Evolutionary conservation across 768 basidiomycete genomes (phyloP), one percentile per base, ranked within the genome.

Genomic region (Auriscalpium orientale): DNA sequence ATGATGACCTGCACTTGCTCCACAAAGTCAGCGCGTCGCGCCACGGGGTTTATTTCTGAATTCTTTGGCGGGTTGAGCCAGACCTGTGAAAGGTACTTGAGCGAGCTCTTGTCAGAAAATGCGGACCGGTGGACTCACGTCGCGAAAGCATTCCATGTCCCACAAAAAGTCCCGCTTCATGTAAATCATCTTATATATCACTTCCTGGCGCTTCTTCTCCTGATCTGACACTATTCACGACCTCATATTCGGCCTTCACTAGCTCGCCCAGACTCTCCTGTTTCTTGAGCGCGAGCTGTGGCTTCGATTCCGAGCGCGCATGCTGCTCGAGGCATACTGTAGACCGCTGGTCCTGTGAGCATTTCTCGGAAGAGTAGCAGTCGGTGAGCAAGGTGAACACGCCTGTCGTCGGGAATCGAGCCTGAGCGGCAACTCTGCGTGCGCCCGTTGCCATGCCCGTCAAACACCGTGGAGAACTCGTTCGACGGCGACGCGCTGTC

Each of bases 281-380:
- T 68, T 90, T 58, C 54, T 47, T 57, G 58, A 98, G 74, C 10
- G 90, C 94, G 16, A 91, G 90, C 67, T 92, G 84, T 16, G 89
- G 90, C 69, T 94, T 93, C 86, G 98, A 89, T 71, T 98, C 95
- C 70, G 95, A 67, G 57, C 92, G 74, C 38, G 94, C 87, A 68
- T 97, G 95, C 69, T 98, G 97, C 71, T 98, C 95, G 57, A 97
- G 70, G 58, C 97, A 98, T 98, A 61, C 89, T 92, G 69, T 99
- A 98, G 72, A 99, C n/a, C 98, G 73, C 58, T 82, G 84, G 67
- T 98, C 95, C 51, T 89, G 78, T 36, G 91, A 89, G 72, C 97
- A 98, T 33, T 97, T 99, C 16, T n/a, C n/a, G n/a, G 97, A 93
- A 11, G 94, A 97, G 73, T 98, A 98, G 69, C 97, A 99, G 67